phyloP scores from a whole-genome alignment of 768 basidiomycete genomes.

The Exsudoporus frostii region DNA sequence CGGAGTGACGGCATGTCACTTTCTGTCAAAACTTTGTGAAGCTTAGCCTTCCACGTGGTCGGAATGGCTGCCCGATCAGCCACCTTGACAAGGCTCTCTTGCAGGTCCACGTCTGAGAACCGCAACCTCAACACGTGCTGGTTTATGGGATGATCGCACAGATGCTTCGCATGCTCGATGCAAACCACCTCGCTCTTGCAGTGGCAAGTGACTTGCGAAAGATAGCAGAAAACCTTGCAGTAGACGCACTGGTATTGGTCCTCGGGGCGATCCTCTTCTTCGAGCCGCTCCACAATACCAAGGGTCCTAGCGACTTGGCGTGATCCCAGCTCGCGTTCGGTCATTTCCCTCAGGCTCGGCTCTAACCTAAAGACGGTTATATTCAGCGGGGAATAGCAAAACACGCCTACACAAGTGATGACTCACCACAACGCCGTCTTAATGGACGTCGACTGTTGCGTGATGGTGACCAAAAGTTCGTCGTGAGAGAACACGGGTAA shows the following conservation, averaged over 20 bases:
- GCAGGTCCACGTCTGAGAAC: constrained; percentile 75
- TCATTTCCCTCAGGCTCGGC: constrained; percentile 85
- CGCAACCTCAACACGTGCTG: constrained; percentile 71
- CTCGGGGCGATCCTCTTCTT: constrained; percentile 80
- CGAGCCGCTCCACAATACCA: constrained; percentile 64
- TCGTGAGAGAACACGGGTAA: constrained; percentile 98
- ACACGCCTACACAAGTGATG: constrained; percentile 8
- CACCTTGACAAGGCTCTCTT: constrained; percentile 63
- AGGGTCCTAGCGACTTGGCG: constrained; percentile 60
- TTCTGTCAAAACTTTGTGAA: constrained; percentile 63
- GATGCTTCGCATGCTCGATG: constrained; percentile 73
- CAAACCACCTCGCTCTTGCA: constrained; percentile 82
- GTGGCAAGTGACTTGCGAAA: constrained; percentile 84
- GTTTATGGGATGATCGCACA: constrained; percentile 63
- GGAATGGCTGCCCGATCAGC: constrained; percentile 73
- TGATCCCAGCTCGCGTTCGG: constrained; percentile 70
- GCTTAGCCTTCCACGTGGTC: constrained; percentile 67
- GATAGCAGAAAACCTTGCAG: constrained; percentile 94
- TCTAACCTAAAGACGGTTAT: constrained; percentile 58
- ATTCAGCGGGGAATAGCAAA: constrained; percentile 20
- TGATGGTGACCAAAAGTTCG: constrained; percentile 95
- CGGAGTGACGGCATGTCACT: constrained; percentile 72
- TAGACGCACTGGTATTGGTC: constrained; percentile 93
- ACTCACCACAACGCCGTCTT: constrained; percentile 90
- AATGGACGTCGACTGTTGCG: constrained; percentile 89